Base-by-base conservation (phyloP, 139 green algal genomes). In the Ulvella scutata region DNA sequence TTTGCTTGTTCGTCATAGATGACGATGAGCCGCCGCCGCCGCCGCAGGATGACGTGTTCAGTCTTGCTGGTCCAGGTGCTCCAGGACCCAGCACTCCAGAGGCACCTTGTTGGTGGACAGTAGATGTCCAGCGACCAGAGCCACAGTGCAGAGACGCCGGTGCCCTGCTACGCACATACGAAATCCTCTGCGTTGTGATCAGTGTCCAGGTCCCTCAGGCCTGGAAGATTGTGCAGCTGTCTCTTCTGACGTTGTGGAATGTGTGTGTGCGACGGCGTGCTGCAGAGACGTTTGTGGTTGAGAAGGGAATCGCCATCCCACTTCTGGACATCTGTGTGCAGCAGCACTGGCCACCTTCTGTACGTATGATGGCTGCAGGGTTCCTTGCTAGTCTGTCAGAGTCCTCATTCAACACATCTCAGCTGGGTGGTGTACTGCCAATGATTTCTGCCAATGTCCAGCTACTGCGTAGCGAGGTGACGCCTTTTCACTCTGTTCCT, bases 1-100 rank as follows among this genome's bases (percentile, higher is more conserved):
- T 93, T 51, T 91, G 88, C 76, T 82, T 93, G 37, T 91, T 90
- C 78, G 82, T 93, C 76, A 87, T 90, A 43, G 82, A 88, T 35
- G 85, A 85, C 35, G 76, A 77, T 28, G 82, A 87, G 37, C 77
- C 82, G 40, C 26, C 73, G 9, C 43, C 72, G 62, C 78, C 80
- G 4, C 61, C 80, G 75, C 62, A 72, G 17, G 74, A 78, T 35
- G 80, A 85, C 39, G 78, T 85, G 38, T 79, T 81, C 61, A 34
- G 82, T 43, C 82, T 81, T 40, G 72, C 37, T 26, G 28, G 23
- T 23, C 72, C 72, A 23, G 21, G 26, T 37, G 37, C 35, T 17
- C 51, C 23, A 37, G 43, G 72, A 38, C 38, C 38, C 73, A n/a
- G n/a, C n/a, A n/a, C n/a, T n/a, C 51, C 51, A 1, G 13, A 26